Percentiles rank a stretch among this genome's conserved stretches.
phyloP scores from a whole-genome alignment of 2,329 filamentous ascomycete species.

The Polychaeton citri region DNA sequence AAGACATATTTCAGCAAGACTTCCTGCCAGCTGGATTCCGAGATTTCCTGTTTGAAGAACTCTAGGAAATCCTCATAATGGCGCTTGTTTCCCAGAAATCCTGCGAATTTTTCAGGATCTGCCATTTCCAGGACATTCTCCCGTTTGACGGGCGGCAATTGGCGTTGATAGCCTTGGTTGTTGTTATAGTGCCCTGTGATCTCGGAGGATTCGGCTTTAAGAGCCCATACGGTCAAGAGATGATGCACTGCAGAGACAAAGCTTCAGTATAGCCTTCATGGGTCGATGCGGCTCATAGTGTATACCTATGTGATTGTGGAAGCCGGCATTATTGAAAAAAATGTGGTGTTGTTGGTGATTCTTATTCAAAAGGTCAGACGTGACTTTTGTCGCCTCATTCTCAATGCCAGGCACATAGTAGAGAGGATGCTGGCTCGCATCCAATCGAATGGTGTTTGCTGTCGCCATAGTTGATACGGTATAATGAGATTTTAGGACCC shows the following conservation, averaged over 20 bases:
- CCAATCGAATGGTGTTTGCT: constrained; percentile 33
- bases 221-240: constrained; percentile 61
- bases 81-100: constrained; percentile 48
- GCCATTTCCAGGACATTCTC: constrained; percentile 40
- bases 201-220: constrained; percentile 48
- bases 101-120: constrained; percentile 42
- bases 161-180: constrained; percentile 55
- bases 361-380: constrained; percentile 57
- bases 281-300: neutral
- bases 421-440: constrained; percentile 29
- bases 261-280: too few species aligned
- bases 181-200: constrained; percentile 52
- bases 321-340: constrained; percentile 63
- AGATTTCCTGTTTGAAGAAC: constrained; percentile 66
- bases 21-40: constrained; percentile 45
- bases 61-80: constrained; percentile 62
- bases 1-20: constrained; percentile 59
- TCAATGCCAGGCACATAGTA: constrained; percentile 35
- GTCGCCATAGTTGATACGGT: constrained; percentile 38
- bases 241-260: constrained; percentile 50
- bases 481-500: too few species aligned
- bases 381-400: constrained; percentile 46
- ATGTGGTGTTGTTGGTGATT: constrained; percentile 66
- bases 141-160: constrained; percentile 27
- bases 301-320: constrained; percentile 60